Evolutionary conservation across 2,329 filamentous ascomycete genomes (phyloP).

Genomic region (Grosmannia clavigera): DNA sequence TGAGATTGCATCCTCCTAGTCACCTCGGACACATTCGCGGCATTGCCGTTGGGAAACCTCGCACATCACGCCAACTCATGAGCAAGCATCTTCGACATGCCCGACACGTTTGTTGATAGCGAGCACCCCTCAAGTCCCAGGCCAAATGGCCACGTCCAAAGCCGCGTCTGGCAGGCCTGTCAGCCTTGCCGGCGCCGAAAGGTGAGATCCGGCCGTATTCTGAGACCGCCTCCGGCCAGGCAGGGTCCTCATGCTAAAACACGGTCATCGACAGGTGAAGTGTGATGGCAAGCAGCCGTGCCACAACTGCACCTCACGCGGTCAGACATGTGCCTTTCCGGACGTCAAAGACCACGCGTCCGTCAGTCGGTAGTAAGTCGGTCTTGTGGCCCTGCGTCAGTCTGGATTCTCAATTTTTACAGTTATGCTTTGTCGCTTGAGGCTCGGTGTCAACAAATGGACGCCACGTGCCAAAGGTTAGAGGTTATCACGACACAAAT

Average conservation of each 20-base stretch:
- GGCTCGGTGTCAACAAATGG: conserved; percentile 15
- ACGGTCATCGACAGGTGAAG: conserved; percentile 13
- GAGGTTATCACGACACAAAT: conserved; percentile 10
- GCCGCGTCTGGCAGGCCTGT: conserved; percentile 11
- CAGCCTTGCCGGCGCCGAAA: conserved; percentile 13
- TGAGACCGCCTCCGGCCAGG: no score
- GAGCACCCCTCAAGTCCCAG: no score
- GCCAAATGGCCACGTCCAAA: no score
- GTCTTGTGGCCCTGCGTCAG: not conserved
- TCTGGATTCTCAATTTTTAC: not conserved
- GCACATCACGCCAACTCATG: no score
- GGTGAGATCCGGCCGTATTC: conserved; percentile 1
- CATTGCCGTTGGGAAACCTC: no score
- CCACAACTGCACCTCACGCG: conserved; percentile 15
- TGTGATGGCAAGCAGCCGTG: conserved; percentile 17
- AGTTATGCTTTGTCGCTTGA: conserved; percentile 14
- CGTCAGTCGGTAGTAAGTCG: conserved; percentile 11
- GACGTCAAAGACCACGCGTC: conserved; percentile 15
- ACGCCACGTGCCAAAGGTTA: conserved; percentile 14
- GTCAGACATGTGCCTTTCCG: conserved; percentile 13
- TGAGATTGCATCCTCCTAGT: no score
- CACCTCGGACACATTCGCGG: no score
- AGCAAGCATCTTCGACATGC: no score
- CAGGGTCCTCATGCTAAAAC: not conserved
- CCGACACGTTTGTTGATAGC: no score